Base-by-base conservation (phyloP, 768 basidiomycete genomes). In the Tubosaeta sp. region DNA sequence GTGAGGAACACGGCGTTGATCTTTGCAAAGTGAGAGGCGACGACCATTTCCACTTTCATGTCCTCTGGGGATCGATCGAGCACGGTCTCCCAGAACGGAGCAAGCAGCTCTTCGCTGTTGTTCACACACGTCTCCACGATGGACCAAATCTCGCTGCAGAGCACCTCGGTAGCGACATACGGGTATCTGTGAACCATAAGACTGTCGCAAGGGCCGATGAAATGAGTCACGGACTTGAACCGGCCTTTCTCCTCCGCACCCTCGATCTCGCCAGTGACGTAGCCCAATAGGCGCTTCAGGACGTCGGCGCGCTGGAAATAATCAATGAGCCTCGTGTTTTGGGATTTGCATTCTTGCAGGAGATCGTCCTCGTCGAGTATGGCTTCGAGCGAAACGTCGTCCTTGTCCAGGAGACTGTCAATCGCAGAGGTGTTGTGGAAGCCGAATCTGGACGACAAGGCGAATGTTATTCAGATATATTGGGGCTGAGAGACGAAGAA, bases 91-190 rank as follows among this genome's bases (percentile, higher is more conserved):
- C 94, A 97, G 75, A 97, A 95, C 11, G 91, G 88, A 35, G 77
- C 74, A 48, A 97, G 77, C 48, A 97, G 76, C 52, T 86, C 82
- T 10, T 83, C 76, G 47, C 80, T 76, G 60, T 86, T 76, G 60
- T 77, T 79, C 61, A 95, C 75, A 61, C 92, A 90, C 1, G 91
- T 91, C 70, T 94, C 92, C 44, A 93, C 85, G 63, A 97, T 91
- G 19, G 88, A 89, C 87, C 93, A 97, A 71, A 95, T 86, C 61
- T 95, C 94, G 69, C 91, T 89, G 72, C 93, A 95, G 32, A 98
- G 80, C 22, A 97, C 92, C 68, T 98, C 95, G 26, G 95, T 93
- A 14, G 92, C 88, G 19, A 94, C 83, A 63, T 91, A 88, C 2
- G 95, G 92, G 69, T 92, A 97, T 70, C 95, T 97, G 46, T 25